Base-by-base conservation (phyloP, 768 basidiomycete genomes). In the Kondoa malvinella region DNA sequence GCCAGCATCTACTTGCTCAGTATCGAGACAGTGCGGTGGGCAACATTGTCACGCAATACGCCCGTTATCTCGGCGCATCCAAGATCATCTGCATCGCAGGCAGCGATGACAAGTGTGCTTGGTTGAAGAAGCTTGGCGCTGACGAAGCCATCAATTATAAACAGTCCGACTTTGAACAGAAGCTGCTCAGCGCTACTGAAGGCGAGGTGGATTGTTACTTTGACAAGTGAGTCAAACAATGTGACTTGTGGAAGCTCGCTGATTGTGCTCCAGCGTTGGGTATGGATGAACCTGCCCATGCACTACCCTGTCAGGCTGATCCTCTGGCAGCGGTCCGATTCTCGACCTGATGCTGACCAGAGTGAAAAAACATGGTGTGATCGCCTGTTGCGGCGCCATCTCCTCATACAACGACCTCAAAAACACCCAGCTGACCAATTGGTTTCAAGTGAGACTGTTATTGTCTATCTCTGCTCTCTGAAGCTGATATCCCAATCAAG, bases 71-170 rank as follows among this genome's bases (percentile, higher is more conserved):
- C 14, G 30, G 61, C 3, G 61, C 61, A 17, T 26, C n/a, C 61
- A 63, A 63, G 30, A 33, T 63, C 61, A 32, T 63, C 26, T 27
- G 29, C 32, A 63, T 63, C n/a, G 61, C 61, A 16, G 61, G 61
- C 2, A 31, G n/a, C 3, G 61, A 63, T 32, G 61, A 63, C 12
- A 63, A 63, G 32, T 63, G 61, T 29, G 3, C 3, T 3, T 63
- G 61, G 61, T n/a, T 63, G 3, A 63, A 63, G n/a, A 63, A 16
- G 8, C 16, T 63, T n/a, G 61, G 61, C 12, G 61, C 61, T 17
- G 61, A 63, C n/a, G 40, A 50, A 50, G 40, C 40, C 21, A 50
- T 50, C 40, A 50, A 50, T 21, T 50, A 50, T 21, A 50, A 50
- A 21, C 8, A 50, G 8, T 8, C 40, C 21, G 40, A 50, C 21